Evolutionary conservation across 2,329 filamentous ascomycete genomes (phyloP).

Genomic region (Furcasterigmium sp.): DNA sequence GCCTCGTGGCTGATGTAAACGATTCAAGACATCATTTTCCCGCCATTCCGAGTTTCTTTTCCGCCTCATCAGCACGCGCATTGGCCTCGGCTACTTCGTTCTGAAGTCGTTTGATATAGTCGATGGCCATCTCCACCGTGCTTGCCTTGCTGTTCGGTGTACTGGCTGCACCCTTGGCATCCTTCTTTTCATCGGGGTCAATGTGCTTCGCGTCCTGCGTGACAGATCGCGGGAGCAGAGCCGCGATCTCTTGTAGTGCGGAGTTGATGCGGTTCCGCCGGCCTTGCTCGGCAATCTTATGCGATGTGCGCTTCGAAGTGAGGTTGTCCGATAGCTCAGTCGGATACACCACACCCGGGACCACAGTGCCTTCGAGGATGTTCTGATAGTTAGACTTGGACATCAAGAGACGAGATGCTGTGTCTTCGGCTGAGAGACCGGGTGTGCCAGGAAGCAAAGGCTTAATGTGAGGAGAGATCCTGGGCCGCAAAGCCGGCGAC

Average conservation of each 20-base stretch:
- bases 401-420: slow-evolving; percentile 70
- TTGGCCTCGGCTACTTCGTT: slow-evolving; percentile 64
- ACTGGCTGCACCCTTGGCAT: slow-evolving; percentile 33
- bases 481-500: slow-evolving; percentile 80
- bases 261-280: slow-evolving; percentile 92
- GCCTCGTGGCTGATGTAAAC: not conserved
- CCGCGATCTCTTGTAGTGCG: slow-evolving; percentile 85
- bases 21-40: not conserved
- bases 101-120: slow-evolving; percentile 85
- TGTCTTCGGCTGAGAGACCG: slow-evolving; percentile 50
- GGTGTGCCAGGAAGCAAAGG: slow-evolving; percentile 66
- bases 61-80: slow-evolving; percentile 57
- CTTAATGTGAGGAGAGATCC: slow-evolving; percentile 92
- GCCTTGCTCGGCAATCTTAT: slow-evolving; percentile 97
- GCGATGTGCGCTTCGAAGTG: slow-evolving; percentile 92
- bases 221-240: slow-evolving; percentile 64
- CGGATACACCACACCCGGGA: slow-evolving; percentile 87
- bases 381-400: slow-evolving; percentile 98
- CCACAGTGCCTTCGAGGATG: slow-evolving; percentile 85
- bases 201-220: slow-evolving; percentile 34
- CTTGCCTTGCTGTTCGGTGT: slow-evolving; percentile 86
- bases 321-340: slow-evolving; percentile 88
- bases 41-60: slow-evolving; percentile 46
- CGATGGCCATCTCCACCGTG: slow-evolving; percentile 94
- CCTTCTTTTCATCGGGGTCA: slow-evolving; percentile 42